phyloP scores from a whole-genome alignment of 306 rosid genomes.

The Prunus campanulata region DNA sequence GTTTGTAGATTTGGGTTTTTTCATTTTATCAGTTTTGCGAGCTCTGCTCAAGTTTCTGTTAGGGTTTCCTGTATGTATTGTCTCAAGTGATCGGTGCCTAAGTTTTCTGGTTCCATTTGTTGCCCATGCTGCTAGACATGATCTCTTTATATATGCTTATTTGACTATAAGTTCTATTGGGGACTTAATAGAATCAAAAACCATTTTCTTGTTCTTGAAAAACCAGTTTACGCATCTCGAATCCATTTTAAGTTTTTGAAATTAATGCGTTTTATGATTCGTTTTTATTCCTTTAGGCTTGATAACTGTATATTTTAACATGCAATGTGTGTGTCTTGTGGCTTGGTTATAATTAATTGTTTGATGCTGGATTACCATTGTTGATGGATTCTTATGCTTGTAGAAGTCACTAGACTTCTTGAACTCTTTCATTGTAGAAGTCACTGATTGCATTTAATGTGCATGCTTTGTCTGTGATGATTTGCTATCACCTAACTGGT shows the following conservation, averaged over 20 bases:
- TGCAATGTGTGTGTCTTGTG: neutral
- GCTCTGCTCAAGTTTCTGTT: neutral
- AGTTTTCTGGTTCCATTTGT: neutral
- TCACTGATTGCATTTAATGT: neutral
- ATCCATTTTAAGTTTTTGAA: neutral
- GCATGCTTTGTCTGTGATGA: neutral
- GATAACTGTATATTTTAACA: neutral
- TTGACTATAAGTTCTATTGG: neutral
- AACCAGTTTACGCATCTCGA: slow-evolving; percentile 8
- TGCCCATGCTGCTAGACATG: too few species aligned
- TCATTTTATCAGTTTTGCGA: neutral
- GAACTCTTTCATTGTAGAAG: neutral
- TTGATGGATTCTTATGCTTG: neutral
- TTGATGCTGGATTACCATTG: neutral
- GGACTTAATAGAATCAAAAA: neutral
- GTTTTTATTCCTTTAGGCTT: neutral
- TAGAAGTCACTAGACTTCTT: neutral
- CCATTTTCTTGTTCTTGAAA: neutral
- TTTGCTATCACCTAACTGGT: slow-evolving; percentile 16
- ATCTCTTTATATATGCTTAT: neutral
- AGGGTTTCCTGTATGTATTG: neutral
- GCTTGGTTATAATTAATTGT: neutral
- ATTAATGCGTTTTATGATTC: neutral
- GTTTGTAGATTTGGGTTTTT: slow-evolving; percentile 18
- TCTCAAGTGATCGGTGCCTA: neutral